Base-by-base conservation (phyloP, 306 rosid species). In the Hippophae rhamnoides region DNA sequence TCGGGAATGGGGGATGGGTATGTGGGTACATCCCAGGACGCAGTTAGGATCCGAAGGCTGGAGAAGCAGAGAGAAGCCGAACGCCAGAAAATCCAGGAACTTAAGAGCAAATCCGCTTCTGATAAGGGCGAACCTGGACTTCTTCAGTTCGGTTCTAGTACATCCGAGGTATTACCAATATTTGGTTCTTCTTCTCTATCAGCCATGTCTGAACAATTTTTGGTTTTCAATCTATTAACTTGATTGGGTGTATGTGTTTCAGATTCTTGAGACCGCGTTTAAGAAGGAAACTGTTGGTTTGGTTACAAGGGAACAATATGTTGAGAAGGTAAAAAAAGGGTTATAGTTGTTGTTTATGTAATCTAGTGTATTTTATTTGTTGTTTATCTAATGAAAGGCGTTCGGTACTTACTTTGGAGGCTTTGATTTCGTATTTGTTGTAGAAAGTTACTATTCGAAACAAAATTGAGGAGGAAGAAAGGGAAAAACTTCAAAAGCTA, bases 1-100 rank as follows among this genome's bases (percentile, higher is more conserved):
- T 85, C 96, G 76, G 98, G 98, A 13, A 90, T 90, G 98, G 98
- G 98, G 61, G 98, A 90, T 43, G 98, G 98, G 58, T 90, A 90
- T 66, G 98, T 90, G 70, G 98, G 98, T 76, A 90, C 96, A 8
- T 94, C 94, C 85, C 96, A 85, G 67, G 99, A 92, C 57, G 83
- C 93, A 26, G 99, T 88, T 41, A 68, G 99, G 73, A 92, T 92
- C 65, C 88, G 99, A 38, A 79, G 96, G 58, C 83, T 92, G 18
- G 95, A 92, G 90, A 92, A 92, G 81, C 95, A 92, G 71, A 76
- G 99, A 69, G 99, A 92, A 74, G 99, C 95, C 0, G 96, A 92
- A 77, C 97, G 95, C 67, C 93, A 87, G 57, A 92, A 88, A 81
- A 92, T 92, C 75, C 88, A 85, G 54, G 99, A 92, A 75, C 97